Base-by-base conservation (phyloP, 768 basidiomycete species). In the Collybia sordida region DNA sequence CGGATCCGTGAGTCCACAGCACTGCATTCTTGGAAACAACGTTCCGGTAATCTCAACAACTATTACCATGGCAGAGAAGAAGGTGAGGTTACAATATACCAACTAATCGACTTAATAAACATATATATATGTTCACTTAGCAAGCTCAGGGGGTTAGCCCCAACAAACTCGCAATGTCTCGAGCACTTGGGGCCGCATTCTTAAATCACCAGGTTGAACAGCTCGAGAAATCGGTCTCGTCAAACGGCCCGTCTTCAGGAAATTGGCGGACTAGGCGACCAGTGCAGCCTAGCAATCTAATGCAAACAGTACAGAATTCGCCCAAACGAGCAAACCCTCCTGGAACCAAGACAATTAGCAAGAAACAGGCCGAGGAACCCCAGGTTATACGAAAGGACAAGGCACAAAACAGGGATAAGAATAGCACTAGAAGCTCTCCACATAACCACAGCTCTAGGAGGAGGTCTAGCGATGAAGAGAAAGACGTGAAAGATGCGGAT, bases 201-300 rank as follows among this genome's bases (percentile, higher is more conserved):
- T 79, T 93, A 51, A 87, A 79, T 55, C 90, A 93, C 58, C 90
- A 93, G 59, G 91, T 93, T 38, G 88, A 92, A 58, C 87, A 92
- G 61, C 83, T 93, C 47, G 90, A 93, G 72, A 86, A 87, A 67
- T 75, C 84, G 0, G 86, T 90, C 17, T 70, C 74, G 24, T 25
- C 50, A 3, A 72, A 72, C 40, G 79, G 77, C 6, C 70, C 77
- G 15, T 70, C 74, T 6, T 76, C 79, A 1, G 79, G 78, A 0
- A 86, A 83, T 55, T 86, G 86, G 86, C 72, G 85, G 54, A 81
- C 80, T 49, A 74, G 73, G 31, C 70, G 67, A 38, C 56, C 51
- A 36, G 15, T 50, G 17, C 53, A 47, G 17, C 40, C 51, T 47
- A 48, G 49, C 44, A 38, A 23, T 24, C 47, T 63, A 51, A 18